Conservation (phyloP, 2,329 filamentous ascomycete genomes). For the Phyllosticta paracitricarpa region DNA sequence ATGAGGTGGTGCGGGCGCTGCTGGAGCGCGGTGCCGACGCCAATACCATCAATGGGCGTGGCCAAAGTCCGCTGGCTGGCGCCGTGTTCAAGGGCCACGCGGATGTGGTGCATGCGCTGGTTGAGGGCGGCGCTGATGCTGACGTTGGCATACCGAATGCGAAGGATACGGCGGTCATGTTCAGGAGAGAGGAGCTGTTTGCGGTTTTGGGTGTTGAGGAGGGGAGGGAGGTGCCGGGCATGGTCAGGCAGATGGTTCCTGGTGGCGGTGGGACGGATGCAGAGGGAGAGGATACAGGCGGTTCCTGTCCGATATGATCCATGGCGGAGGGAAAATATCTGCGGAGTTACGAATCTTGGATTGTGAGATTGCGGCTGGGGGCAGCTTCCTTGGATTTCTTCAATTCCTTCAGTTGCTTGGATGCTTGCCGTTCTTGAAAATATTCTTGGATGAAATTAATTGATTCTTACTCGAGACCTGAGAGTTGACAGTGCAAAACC, state of each 20-base stretch:
- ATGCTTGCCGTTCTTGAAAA: too few relatives aligned
- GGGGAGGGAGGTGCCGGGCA: slow-evolving; percentile 9
- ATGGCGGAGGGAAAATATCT: not conserved
- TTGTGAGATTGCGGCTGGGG: too few relatives aligned
- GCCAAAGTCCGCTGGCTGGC: slow-evolving; percentile 60
- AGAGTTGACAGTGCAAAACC: too few relatives aligned
- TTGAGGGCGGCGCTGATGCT: slow-evolving; percentile 31
- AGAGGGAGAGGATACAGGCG: not conserved
- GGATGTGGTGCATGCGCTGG: slow-evolving; percentile 48
- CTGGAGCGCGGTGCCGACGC: slow-evolving; percentile 55
- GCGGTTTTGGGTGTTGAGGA: slow-evolving; percentile 24
- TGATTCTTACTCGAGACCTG: too few relatives aligned
- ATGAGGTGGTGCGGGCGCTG: slow-evolving; percentile 49
- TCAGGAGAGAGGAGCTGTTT: slow-evolving; percentile 29
- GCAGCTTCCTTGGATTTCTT: too few relatives aligned
- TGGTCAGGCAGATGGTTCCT: not conserved
- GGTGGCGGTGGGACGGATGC: not conserved
- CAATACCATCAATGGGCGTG: slow-evolving; percentile 57
- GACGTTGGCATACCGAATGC: slow-evolving; percentile 35
- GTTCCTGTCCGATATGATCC: not conserved
- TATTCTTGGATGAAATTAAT: too few relatives aligned
- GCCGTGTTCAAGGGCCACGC: slow-evolving; percentile 64
- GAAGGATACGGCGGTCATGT: slow-evolving; percentile 38
- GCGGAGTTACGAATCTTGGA: not conserved
- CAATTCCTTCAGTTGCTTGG: too few relatives aligned